These are phyloP conservation scores for Microascus cirrosus DNA, from an alignment of 2,329 filamentous ascomycete species.

Conservation along the genomic window DNA sequence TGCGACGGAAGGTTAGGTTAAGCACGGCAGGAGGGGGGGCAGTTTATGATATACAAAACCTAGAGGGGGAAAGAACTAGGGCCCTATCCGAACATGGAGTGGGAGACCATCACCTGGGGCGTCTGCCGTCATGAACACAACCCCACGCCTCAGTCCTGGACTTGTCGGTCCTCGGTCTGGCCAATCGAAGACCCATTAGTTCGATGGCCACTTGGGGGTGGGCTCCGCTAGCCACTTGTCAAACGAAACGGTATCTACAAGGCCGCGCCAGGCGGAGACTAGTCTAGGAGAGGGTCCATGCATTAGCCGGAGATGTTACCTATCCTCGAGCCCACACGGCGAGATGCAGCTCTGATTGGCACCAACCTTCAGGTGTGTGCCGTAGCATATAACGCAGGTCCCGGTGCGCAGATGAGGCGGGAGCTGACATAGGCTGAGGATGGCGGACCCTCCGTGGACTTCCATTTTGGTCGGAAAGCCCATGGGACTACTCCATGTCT, in stretches of 20 bases:
- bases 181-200: not conserved
- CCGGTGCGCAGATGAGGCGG: not conserved
- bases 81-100: not conserved
- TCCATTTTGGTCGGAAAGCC: not conserved
- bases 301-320: not conserved
- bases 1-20: not conserved
- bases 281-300: not conserved
- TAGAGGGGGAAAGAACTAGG: not conserved
- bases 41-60: not conserved
- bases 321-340: not conserved
- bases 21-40: not conserved
- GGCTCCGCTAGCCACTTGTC: not conserved
- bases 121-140: not conserved
- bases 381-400: not conserved
- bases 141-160: not conserved
- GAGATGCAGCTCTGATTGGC: not conserved
- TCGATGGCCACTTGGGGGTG: not conserved
- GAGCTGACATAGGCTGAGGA: not conserved
- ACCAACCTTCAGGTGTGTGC: not conserved
- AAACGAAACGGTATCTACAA: not conserved
- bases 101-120: not conserved
- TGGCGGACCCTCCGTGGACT: not conserved
- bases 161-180: not conserved
- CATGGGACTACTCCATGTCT: not conserved
- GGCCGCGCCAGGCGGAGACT: not conserved